Percentiles rank a stretch among this genome's conserved stretches.
Evolutionary conservation across 2,329 filamentous ascomycete genomes (phyloP).

Genomic region (Catunica adiposa): DNA sequence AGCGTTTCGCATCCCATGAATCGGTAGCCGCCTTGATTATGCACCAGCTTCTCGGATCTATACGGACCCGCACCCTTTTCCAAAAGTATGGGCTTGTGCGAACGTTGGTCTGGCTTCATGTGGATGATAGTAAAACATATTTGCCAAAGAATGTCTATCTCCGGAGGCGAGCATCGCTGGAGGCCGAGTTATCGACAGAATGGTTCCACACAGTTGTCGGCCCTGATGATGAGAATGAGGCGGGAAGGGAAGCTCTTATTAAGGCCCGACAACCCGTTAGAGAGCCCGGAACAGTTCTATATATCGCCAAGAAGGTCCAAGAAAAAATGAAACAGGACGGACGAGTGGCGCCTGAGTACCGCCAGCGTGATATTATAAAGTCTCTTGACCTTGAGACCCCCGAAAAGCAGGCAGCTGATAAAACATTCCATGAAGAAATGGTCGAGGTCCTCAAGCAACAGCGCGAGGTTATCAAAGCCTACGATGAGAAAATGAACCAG

Average conservation of each 20-base stretch:
- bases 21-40: slow-evolving; percentile 42
- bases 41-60: slow-evolving; percentile 43
- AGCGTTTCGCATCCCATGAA: slow-evolving; percentile 33
- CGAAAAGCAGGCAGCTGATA: slow-evolving; percentile 1
- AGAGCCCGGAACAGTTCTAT: slow-evolving; percentile 31
- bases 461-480: background rate
- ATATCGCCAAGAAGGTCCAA: slow-evolving; percentile 26
- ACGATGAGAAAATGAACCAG: background rate
- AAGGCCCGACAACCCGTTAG: slow-evolving; percentile 21
- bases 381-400: slow-evolving; percentile 10
- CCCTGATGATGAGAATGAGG: slow-evolving; percentile 19
- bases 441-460: slow-evolving; percentile 1
- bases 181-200: slow-evolving; percentile 44
- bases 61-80: slow-evolving; percentile 43
- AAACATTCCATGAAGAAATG: slow-evolving; percentile 2
- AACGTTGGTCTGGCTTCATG: slow-evolving; percentile 56
- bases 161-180: slow-evolving; percentile 40
- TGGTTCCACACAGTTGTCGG: slow-evolving; percentile 42
- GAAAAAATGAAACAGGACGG: slow-evolving; percentile 28
- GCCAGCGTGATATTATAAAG: slow-evolving; percentile 24
- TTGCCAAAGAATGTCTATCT: slow-evolving; percentile 42
- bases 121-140: slow-evolving; percentile 39
- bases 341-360: slow-evolving; percentile 27
- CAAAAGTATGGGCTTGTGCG: slow-evolving; percentile 66
- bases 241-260: slow-evolving; percentile 17